Percentiles rank a stretch among this genome's conserved stretches.
These are phyloP conservation scores for Lonicera japonica DNA, from an alignment of 129 eudicot genomes.

Conservation along the genomic window DNA sequence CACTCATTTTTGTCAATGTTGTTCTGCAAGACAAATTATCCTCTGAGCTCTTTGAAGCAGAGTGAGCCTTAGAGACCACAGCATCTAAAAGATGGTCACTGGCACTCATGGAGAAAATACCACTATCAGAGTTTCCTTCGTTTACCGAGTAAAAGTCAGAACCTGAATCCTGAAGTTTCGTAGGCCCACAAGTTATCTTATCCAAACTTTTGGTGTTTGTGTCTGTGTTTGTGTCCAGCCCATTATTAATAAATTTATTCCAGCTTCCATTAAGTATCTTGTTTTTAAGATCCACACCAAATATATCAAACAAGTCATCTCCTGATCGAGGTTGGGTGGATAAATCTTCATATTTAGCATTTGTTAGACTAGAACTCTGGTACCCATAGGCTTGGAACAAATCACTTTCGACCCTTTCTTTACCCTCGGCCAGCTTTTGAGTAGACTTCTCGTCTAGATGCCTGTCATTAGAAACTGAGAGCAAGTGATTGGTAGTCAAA, in stretches of 20 bases:
- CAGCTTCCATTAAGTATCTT: conserved; percentile 31
- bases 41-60: conserved; percentile 38
- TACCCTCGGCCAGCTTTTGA: conserved; percentile 11
- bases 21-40: conserved; percentile 48
- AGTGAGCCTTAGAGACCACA: conserved; percentile 52
- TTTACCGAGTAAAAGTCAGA: conserved; percentile 28
- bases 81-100: conserved; percentile 84
- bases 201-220: conserved; percentile 6
- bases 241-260: conserved; percentile 19
- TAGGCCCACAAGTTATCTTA: conserved; percentile 11
- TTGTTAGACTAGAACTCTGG: not conserved
- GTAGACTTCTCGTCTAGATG: conserved; percentile 12
- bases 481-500: conserved; percentile 10
- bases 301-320: conserved; percentile 76
- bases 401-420: conserved; percentile 22
- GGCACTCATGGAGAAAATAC: conserved; percentile 37
- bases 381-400: conserved; percentile 25
- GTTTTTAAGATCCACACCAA: conserved; percentile 64
- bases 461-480: too few species aligned
- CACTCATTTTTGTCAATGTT: conserved; percentile 36
- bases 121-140: conserved; percentile 54
- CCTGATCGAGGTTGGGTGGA: conserved; percentile 35
- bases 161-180: conserved; percentile 19
- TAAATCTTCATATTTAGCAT: conserved; percentile 27
- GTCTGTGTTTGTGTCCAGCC: conserved; percentile 15